Conservation (phyloP, 305 asterid genomes). For the Petunia hybrid region DNA sequence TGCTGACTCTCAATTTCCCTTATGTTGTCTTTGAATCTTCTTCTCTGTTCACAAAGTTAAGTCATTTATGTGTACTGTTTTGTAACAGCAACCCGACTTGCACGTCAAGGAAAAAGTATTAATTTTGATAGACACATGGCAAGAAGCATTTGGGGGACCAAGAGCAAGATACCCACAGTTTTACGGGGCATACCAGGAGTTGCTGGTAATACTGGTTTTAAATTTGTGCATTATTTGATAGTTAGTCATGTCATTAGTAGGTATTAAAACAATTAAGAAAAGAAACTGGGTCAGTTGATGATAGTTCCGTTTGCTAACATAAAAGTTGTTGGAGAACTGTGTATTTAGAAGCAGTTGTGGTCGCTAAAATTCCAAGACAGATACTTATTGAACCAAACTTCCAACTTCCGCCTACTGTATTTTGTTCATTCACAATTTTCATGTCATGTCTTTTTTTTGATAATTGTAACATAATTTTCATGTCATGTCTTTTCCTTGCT, state of each 20-base stretch:
- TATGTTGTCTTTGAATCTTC: neutral
- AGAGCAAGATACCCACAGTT: constrained; percentile 93
- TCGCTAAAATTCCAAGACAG: neutral
- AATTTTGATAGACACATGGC: constrained; percentile 98
- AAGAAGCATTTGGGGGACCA: constrained; percentile 99
- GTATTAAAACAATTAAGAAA: constrained; percentile 5
- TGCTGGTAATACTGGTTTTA: constrained; percentile 57
- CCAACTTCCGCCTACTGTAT: neutral
- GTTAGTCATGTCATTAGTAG: neutral
- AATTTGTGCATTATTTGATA: constrained; percentile 9
- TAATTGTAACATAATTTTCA: too few relatives aligned
- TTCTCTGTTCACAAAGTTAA: constrained; percentile 21
- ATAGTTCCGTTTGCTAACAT: too few relatives aligned
- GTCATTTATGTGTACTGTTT: constrained; percentile 22
- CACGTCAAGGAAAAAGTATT: constrained; percentile 97
- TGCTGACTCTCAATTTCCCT: neutral
- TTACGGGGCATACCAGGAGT: constrained; percentile 93
- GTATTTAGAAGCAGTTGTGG: constrained; percentile 26
- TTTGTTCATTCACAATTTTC: constrained; percentile 18
- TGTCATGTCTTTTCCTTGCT: too few relatives aligned
- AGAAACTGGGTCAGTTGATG: constrained; percentile 13
- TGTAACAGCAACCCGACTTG: constrained; percentile 85
- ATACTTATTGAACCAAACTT: constrained; percentile 8
- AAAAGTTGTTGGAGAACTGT: constrained; percentile 20
- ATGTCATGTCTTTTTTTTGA: neutral